phyloP scores from a whole-genome alignment of 768 basidiomycete species.

The Collybia sp. region DNA sequence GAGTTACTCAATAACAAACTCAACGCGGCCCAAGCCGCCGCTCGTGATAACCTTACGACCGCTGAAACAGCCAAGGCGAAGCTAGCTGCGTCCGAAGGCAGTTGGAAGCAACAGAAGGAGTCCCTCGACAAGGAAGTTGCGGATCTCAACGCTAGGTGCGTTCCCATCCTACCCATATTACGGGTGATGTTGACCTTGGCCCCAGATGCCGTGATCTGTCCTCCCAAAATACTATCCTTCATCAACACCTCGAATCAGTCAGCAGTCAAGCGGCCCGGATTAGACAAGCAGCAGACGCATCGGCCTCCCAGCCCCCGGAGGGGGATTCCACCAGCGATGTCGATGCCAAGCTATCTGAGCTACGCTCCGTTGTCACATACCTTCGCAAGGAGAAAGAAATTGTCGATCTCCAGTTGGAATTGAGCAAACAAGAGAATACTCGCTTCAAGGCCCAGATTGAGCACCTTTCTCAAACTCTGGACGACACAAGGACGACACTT shows the following conservation, averaged over 20 bases:
- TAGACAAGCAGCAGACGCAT: constrained; percentile 59
- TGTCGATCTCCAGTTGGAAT: constrained; percentile 80
- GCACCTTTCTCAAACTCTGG: constrained; percentile 60
- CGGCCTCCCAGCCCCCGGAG: constrained; percentile 34
- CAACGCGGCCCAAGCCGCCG: constrained; percentile 39
- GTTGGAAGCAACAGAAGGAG: constrained; percentile 79
- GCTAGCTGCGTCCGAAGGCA: constrained; percentile 62
- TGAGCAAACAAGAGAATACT: constrained; percentile 69
- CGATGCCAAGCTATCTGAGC: constrained; percentile 64
- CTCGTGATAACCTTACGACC: constrained; percentile 54
- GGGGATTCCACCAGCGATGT: constrained; percentile 42
- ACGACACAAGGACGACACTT: constrained; percentile 65
- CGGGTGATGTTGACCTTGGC: not conserved
- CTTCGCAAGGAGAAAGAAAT: constrained; percentile 91
- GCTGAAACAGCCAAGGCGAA: constrained; percentile 77
- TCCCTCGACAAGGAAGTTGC: constrained; percentile 73
- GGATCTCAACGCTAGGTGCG: constrained; percentile 68
- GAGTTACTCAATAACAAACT: constrained; percentile 64
- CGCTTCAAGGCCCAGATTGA: constrained; percentile 75
- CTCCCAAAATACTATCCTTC: constrained; percentile 72
- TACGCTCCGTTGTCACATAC: constrained; percentile 77
- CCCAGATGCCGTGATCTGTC: constrained; percentile 67
- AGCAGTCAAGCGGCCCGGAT: constrained; percentile 82
- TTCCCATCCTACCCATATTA: not conserved
- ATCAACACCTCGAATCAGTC: constrained; percentile 81